Evolutionary conservation across 2,329 filamentous ascomycete genomes (phyloP), one percentile per base, ranked within the genome.

Genomic region (Pseudogymnoascus sp.): DNA sequence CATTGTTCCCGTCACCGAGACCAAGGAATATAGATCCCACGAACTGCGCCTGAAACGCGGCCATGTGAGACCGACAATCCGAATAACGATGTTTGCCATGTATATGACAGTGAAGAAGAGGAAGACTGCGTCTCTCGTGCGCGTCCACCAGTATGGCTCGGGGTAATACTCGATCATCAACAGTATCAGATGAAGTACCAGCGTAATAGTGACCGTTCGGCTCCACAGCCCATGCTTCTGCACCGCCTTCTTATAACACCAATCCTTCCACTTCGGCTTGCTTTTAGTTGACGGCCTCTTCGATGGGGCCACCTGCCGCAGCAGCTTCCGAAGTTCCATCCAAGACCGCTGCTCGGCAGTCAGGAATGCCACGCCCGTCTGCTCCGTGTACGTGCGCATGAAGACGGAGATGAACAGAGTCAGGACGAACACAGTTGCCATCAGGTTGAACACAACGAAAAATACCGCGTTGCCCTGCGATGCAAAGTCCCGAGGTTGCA

Each of bases 371-470:
- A 99, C 95, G 1, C 95, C 95, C 0, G 95, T 99, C 76, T 97
- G 93, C 76, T 99, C 95, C 0, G 95, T 99, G 76, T 99, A 99
- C 75, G 97, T 99, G 66, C 95, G 91, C 95, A 99, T 99, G 75
- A 99, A 99, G 66, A 99, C 95, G 64, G 95, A 97, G 59, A 99
- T 96, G 75, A 99, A 99, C 72, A 99, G 80, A 1, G 95, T 99
- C 72, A 99, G 82, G 66, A 99, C 89, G 77, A 99, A 99, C 67
- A 99, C 93, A 0, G 95, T 95, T 34, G 92, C 92, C 70, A 99
- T 82, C 73, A 99, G 84, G 76, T 99, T 99, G 85, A 97, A 99
- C 4, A 93, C 82, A 63, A 99, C 86, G 73, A 99, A 97, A 80
- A 97, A 99, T 37, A 97, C 75, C 0, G 91, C 93, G 68, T 99